A percentile compares a stretch with the other conserved stretches of the same genome.
These are phyloP conservation scores for Tardiomyces depauwii DNA, from an alignment of 1,139 yeast species.

Conservation along the genomic window DNA sequence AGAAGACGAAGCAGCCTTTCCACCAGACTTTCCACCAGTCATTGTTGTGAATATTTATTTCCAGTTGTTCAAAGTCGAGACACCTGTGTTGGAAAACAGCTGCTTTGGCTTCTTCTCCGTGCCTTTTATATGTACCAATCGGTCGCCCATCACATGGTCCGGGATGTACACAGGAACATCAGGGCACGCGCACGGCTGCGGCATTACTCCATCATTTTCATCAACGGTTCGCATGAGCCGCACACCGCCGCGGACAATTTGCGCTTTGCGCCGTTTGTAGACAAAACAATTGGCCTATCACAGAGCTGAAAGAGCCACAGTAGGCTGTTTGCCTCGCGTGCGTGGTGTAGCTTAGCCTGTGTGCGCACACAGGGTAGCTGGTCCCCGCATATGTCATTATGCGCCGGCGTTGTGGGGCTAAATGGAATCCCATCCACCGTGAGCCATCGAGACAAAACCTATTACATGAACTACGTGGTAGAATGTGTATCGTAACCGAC, in stretches of 20 bases:
- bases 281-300: too few species aligned
- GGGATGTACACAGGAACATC: neutral
- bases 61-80: constrained; percentile 1
- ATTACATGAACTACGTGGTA: too few species aligned
- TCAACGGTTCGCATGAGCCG: neutral
- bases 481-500: too few species aligned
- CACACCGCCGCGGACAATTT: neutral
- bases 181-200: neutral
- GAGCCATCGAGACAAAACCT: too few species aligned
- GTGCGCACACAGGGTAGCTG: too few species aligned
- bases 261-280: too few species aligned
- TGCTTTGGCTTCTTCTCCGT: neutral
- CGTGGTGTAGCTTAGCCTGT: too few species aligned
- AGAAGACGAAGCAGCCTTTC: constrained; percentile 83
- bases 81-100: neutral
- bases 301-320: too few species aligned
- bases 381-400: too few species aligned
- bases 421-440: too few species aligned
- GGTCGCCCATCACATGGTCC: neutral
- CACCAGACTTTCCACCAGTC: constrained; percentile 97
- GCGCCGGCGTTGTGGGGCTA: too few species aligned
- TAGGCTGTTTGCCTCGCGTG: too few species aligned
- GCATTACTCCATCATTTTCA: neutral
- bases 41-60: constrained; percentile 29
- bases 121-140: neutral